Conservation (phyloP, 1,284 basidiomycete genomes). For the Ganoderma leucocontextum region DNA sequence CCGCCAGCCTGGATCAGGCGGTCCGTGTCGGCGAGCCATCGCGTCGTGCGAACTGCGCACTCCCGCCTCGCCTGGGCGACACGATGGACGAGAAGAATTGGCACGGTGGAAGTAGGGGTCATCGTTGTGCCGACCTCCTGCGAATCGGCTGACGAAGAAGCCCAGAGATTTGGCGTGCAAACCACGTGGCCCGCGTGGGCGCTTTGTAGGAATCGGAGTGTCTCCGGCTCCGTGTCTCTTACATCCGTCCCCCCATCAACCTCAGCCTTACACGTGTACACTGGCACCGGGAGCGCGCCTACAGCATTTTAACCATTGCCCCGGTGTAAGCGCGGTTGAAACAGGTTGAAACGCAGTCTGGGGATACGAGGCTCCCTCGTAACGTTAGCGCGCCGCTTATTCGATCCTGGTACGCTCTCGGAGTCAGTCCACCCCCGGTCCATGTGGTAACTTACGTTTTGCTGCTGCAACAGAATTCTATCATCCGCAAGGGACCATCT, state of each 20-base stretch:
- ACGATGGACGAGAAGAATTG: not conserved
- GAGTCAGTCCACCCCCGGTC: not conserved
- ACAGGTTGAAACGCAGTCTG: not conserved
- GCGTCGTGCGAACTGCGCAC: not conserved
- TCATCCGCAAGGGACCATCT: not conserved
- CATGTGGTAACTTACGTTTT: conserved; percentile 4
- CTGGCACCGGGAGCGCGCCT: not conserved
- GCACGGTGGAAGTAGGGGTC: not conserved
- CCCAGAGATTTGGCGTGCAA: not conserved
- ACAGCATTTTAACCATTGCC: not conserved
- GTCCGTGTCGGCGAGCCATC: not conserved
- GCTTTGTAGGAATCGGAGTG: not conserved
- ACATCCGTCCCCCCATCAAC: not conserved
- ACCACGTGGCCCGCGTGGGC: not conserved
- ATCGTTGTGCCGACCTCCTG: not conserved
- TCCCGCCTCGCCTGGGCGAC: not conserved
- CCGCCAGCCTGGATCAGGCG: not conserved
- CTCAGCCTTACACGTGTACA: not conserved
- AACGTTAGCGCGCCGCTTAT: not conserved
- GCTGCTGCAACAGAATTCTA: not conserved
- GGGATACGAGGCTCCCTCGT: not conserved
- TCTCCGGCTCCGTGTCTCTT: not conserved
- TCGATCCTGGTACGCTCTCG: not conserved
- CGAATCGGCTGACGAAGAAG: not conserved
- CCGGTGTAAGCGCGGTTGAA: not conserved